phyloP scores from a whole-genome alignment of 768 basidiomycete species.

The Rhizopogon vesiculosus region DNA sequence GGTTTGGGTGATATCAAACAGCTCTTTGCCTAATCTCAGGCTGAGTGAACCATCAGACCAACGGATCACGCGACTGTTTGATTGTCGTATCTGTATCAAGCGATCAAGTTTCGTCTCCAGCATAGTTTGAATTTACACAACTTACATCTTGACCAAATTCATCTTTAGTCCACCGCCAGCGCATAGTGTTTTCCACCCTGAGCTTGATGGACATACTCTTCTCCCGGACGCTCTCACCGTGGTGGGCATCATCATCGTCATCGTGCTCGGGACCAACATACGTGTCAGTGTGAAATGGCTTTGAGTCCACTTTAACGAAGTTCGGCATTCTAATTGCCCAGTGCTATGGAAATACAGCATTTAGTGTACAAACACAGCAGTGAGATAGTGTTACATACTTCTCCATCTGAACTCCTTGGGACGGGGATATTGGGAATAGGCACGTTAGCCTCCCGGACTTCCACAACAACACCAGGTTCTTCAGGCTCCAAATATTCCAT shows the following conservation, averaged over 20 bases:
- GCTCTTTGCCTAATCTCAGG: slow-evolving; percentile 86
- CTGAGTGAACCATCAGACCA: slow-evolving; percentile 97
- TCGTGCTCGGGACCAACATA: slow-evolving; percentile 83
- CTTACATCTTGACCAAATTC: slow-evolving; percentile 72
- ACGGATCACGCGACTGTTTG: slow-evolving; percentile 85
- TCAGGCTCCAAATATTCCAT: slow-evolving; percentile 84
- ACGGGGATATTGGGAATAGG: slow-evolving; percentile 85
- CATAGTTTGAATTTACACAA: slow-evolving; percentile 9
- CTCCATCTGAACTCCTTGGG: slow-evolving; percentile 74
- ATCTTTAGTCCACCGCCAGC: slow-evolving; percentile 93
- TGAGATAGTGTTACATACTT: slow-evolving; percentile 45
- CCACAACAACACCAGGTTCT: slow-evolving; percentile 49
- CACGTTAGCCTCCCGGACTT: slow-evolving; percentile 62
- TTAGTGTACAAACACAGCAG: slow-evolving; percentile 4
- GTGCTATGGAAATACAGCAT: slow-evolving; percentile 33
- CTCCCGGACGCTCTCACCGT: slow-evolving; percentile 61
- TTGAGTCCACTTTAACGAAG: slow-evolving; percentile 84
- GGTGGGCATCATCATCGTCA: slow-evolving; percentile 46
- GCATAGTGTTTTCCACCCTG: slow-evolving; percentile 88
- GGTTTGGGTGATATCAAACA: slow-evolving; percentile 85
- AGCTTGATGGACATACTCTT: slow-evolving; percentile 83
- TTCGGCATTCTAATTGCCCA: slow-evolving; percentile 96
- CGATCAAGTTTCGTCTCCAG: slow-evolving; percentile 2
- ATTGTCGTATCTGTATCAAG: slow-evolving; percentile 63
- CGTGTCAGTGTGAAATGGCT: slow-evolving; percentile 84